Evolutionary conservation across 2,329 filamentous ascomycete species (phyloP).

Genomic region (Penicillium frequentans): DNA sequence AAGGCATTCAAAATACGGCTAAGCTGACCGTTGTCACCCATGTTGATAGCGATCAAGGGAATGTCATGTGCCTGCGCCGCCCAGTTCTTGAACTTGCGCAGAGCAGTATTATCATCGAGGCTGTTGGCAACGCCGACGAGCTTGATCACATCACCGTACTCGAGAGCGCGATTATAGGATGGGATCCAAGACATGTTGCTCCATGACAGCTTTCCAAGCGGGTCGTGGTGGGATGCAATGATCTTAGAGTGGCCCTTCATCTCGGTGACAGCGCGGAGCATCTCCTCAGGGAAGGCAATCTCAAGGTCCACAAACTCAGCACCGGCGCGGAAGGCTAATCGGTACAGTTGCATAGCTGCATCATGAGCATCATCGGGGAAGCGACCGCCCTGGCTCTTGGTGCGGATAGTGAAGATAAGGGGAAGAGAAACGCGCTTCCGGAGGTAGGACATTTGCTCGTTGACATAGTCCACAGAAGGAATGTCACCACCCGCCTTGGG

Average conservation of each 20-base stretch:
- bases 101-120: conserved; percentile 81
- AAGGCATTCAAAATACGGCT: conserved; percentile 89
- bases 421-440: conserved; percentile 72
- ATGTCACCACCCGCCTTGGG: conserved; percentile 58
- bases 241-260: conserved; percentile 74
- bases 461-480: conserved; percentile 72
- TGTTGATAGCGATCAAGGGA: conserved; percentile 94
- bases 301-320: conserved; percentile 94
- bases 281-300: conserved; percentile 76
- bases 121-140: conserved; percentile 77
- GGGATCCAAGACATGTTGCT: conserved; percentile 88
- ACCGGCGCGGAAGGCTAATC: conserved; percentile 74
- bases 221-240: conserved; percentile 95
- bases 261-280: conserved; percentile 68
- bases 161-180: conserved; percentile 84
- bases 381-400: conserved; percentile 78
- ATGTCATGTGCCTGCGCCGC: conserved; percentile 71
- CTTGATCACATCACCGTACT: conserved; percentile 92
- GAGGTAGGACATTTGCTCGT: conserved; percentile 77
- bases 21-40: conserved; percentile 83
- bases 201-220: conserved; percentile 77
- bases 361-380: conserved; percentile 76
- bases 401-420: conserved; percentile 90
- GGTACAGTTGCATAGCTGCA: conserved; percentile 74
- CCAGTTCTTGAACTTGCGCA: conserved; percentile 76